Base-by-base conservation (phyloP, 2,329 filamentous ascomycete genomes). In the Bipolaris zeicola region DNA sequence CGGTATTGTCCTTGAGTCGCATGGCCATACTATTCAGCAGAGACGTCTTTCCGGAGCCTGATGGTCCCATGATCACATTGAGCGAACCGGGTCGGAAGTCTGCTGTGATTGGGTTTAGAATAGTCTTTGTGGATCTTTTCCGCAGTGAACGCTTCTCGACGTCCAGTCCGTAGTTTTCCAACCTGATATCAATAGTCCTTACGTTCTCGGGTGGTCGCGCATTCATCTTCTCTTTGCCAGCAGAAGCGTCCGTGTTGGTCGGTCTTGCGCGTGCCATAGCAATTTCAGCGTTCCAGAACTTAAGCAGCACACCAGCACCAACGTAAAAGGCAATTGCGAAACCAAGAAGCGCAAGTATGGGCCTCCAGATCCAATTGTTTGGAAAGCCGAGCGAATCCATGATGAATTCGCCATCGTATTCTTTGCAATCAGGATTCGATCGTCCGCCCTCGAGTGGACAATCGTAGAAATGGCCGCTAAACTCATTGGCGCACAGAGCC, bases 51-150 rank as follows among this genome's bases (percentile, higher is more conserved):
- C 90, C 90, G 43, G 86, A 89, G 0, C 90, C 90, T 0, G 89
- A 91, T 0, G 90, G 90, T 0, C 90, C 90, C 89, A 92, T 92
- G 61, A 93, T 90, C 22, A 92, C 83, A 60, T 92, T 92, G 13
- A 93, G 70, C 13, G 83, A 79, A 0, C 89, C 89, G 0, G 90
- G 84, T 44, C 85, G 81, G 62, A 93, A 92, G 0, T 83, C 85
- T 0, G 88, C 80, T 1, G 82, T 87, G 11, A 92, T 81, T 0
- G 88, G 87, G 52, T 87, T 82, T 13, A 93, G 76, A 10, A 93
- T 92, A 0, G 74, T 65, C 64, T 74, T 73, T 1, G 68, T 71
- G 16, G 67, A 85, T 64, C 80, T 82, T 7, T 84, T 84, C 1
- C 78, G 75, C 0, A 81, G 56, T 0, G 80, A 80, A 24, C 83